These are phyloP conservation scores for Mortierella sp. DNA, from an alignment of 371 early-diverging fungal species.

Conservation along the genomic window DNA sequence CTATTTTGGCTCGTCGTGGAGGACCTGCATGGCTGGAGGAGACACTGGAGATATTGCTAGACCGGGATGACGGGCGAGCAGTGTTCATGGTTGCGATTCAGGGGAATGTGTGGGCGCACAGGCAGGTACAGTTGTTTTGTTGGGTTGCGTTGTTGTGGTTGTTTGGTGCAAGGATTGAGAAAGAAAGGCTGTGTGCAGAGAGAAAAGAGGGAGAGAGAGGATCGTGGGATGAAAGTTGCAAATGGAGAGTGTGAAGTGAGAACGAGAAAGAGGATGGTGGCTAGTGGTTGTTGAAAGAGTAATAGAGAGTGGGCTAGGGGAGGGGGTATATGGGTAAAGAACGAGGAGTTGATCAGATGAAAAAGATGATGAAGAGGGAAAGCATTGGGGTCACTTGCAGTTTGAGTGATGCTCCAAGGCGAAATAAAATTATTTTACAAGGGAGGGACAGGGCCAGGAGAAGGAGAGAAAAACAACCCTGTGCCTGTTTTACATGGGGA, in stretches of 20 bases:
- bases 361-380: background rate
- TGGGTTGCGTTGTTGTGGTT: background rate
- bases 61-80: constrained; percentile 40
- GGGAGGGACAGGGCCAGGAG: too few species aligned
- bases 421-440: background rate
- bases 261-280: background rate
- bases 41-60: constrained; percentile 19
- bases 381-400: background rate
- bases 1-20: constrained; percentile 45
- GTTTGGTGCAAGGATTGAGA: background rate
- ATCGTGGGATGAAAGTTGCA: background rate
- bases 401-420: background rate
- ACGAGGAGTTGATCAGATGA: background rate
- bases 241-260: background rate
- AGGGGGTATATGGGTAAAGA: constrained; percentile 3
- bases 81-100: constrained; percentile 30
- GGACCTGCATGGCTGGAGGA: constrained; percentile 8
- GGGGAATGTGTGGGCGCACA: background rate
- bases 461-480: too few species aligned
- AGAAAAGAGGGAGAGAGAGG: background rate
- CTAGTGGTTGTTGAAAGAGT: background rate
- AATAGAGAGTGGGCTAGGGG: background rate
- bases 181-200: background rate
- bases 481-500: too few species aligned
- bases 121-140: background rate